phyloP scores from a whole-genome alignment of 805 yeast genomes.

The Kluyveromyces dobzhanskii region DNA sequence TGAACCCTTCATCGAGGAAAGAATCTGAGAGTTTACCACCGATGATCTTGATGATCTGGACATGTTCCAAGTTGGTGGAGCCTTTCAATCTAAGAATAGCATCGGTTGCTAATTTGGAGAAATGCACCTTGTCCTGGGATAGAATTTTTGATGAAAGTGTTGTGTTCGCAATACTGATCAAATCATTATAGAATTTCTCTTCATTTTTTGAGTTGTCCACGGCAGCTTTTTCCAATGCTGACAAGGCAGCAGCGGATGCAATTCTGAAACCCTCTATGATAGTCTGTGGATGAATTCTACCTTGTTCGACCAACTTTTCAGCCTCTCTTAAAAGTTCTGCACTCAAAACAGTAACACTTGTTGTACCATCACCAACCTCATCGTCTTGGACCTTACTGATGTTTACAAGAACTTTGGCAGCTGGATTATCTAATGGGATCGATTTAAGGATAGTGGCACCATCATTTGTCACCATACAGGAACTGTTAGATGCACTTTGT shows the following conservation, averaged over 20 bases:
- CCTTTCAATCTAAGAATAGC: slow-evolving; percentile 86
- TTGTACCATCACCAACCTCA: slow-evolving; percentile 98
- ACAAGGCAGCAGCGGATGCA: slow-evolving; percentile 77
- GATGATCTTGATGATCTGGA: slow-evolving; percentile 84
- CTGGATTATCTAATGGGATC: slow-evolving; percentile 94
- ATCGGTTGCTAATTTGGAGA: slow-evolving; percentile 85
- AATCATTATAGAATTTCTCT: slow-evolving; percentile 62
- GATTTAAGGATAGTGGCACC: slow-evolving; percentile 95
- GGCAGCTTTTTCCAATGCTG: slow-evolving; percentile 69
- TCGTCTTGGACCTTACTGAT: slow-evolving; percentile 95
- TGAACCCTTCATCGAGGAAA: slow-evolving; percentile 92
- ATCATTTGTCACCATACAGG: slow-evolving; percentile 84
- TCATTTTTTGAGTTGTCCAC: slow-evolving; percentile 58
- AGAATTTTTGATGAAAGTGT: slow-evolving; percentile 89
- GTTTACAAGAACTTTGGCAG: slow-evolving; percentile 92
- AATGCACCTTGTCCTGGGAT: slow-evolving; percentile 88
- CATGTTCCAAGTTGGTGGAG: slow-evolving; percentile 80
- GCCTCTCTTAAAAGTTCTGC: slow-evolving; percentile 93
- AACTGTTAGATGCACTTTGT: slow-evolving; percentile 76
- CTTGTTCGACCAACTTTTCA: slow-evolving; percentile 77
- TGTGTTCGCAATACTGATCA: slow-evolving; percentile 83
- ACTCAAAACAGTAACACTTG: slow-evolving; percentile 85
- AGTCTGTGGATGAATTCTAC: slow-evolving; percentile 92
- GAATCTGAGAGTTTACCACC: slow-evolving; percentile 93
- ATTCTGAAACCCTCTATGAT: slow-evolving; percentile 92